Evolutionary conservation across 345 rosid species (phyloP), one percentile per base, ranked within the genome.

Genomic region (Acer saccharum): DNA sequence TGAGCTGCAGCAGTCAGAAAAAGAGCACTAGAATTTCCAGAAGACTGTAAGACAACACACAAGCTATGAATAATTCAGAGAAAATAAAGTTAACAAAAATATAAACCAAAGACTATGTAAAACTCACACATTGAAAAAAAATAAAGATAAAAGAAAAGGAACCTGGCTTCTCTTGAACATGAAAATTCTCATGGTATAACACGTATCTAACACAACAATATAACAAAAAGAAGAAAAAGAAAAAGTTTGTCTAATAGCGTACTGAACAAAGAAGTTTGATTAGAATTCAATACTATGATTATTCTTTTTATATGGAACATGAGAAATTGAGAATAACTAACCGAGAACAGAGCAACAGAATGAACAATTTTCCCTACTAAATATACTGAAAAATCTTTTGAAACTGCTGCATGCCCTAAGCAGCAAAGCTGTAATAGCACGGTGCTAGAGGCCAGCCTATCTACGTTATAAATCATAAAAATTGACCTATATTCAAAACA

Each of bases 1-100:
- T 94, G 99, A 68, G 98, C 99, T 52, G 99, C 95, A 41, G 98
- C 98, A 65, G 99, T 96, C 61, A 96, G 88, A 86, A 94, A 96
- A 69, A 96, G 97, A 43, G 98, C 98, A 84, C 99, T 92, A 77
- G 99, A 96, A 83, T 90, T 92, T 65, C 90, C 87, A 63, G 95
- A 79, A 79, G 88, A 86, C 99, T 94, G 97, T 83, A 75, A 84
- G 32, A 76, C 32, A 85, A 68, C 72, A 87, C 77, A 81, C 27
- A 81, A 78, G 75, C 39, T 66, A 76, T 43, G 73, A 71, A 70
- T 69, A 54, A 79, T 82, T 74, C 74, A 77, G 43, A 65, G 43
- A 52, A 66, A n/a, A 62, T 58, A 41, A 54, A 29, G 29, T 44
- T 73, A 69, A 55, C 39, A 48, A 44, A 23, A 32, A 75, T 65